Base-by-base conservation (phyloP, 192 early-diverging fungal genomes). In the Cetraspora pellucida region DNA sequence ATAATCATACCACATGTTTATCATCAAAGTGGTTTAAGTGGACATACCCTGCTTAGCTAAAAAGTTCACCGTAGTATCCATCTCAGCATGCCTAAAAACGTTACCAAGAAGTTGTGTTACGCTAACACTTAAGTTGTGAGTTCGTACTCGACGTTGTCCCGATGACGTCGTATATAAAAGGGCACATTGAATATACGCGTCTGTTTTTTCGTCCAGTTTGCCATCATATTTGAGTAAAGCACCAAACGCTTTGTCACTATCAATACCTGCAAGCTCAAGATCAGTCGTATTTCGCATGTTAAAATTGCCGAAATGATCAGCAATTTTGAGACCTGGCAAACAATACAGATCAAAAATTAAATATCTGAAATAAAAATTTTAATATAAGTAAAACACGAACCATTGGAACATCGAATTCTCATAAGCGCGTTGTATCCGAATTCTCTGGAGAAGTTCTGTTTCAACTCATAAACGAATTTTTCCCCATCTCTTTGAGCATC, bases 251-350 rank as follows among this genome's bases (percentile, higher is more conserved):
- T 92, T 95, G 67, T 93, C 90, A 65, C 91, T 89, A 72, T 94
- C 93, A 37, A 98, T 85, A 7, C 97, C 95, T 3, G 92, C 96
- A 31, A 97, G 81, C 83, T 98, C 95, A 31, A 99, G 82, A 78
- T 99, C 97, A 5, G 94, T 96, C 7, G 86, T 86, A 81, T 95
- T 98, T 71, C 90, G 91, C 92, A 96, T 95, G 77, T 88, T 91
- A 81, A 98, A 93, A 86, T 98, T 98, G 61, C 97, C 97, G 75
- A 93, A 92, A 75, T 98, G 92, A 60, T 98, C 94, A 4, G 88
- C 83, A 17, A 96, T 86, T 23, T 90, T 90, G 63, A 97, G 83
- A 9, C 92, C 88, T 90, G 50, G 37, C 46, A 46, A 55, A 19
- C 16, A 6, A 74, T 43, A 28, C 47, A 58, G 61, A 54, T 68